phyloP scores from a whole-genome alignment of 139 green algal genomes.

The Haematococcus lacustris region DNA sequence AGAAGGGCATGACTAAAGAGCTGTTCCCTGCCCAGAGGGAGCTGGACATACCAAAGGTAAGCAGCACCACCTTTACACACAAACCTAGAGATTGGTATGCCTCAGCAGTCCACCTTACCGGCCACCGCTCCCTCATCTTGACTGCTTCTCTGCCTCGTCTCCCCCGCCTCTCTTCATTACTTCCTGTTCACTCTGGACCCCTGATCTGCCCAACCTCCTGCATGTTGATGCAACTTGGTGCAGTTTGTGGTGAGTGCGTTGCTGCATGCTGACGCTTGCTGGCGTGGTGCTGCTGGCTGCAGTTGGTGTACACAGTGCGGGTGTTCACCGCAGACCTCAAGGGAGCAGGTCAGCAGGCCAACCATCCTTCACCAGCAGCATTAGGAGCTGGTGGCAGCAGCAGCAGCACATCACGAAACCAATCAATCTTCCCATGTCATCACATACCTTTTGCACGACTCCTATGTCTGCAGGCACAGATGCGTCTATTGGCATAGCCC shows the following conservation, averaged over 20 bases:
- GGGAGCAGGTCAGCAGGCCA: slow-evolving; percentile 50
- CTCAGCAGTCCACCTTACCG: neutral
- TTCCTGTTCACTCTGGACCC: neutral
- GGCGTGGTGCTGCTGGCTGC: neutral
- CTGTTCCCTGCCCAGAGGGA: slow-evolving; percentile 19
- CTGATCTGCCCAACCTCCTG: neutral
- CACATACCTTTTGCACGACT: too few species aligned
- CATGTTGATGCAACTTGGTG: neutral
- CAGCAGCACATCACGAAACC: too few species aligned
- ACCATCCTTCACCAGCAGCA: too few species aligned
- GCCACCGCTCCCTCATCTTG: too few species aligned
- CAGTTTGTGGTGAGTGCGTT: neutral
- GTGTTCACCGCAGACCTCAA: slow-evolving; percentile 50
- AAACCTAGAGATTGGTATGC: too few species aligned
- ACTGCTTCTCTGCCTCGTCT: neutral
- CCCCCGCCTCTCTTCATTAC: neutral
- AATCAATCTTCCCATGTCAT: too few species aligned
- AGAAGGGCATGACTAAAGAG: slow-evolving; percentile 27
- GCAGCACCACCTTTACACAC: too few species aligned
- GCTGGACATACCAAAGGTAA: slow-evolving; percentile 10
- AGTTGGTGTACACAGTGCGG: slow-evolving; percentile 1
- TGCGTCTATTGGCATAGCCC: slow-evolving; percentile 37
- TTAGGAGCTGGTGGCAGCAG: too few species aligned
- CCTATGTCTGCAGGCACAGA: too few species aligned
- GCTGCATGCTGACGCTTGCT: too few species aligned